Percentiles rank a stretch among this genome's conserved stretches.
Conservation (phyloP, 192 early-diverging fungal species). For the Chytriomyces sp. region DNA sequence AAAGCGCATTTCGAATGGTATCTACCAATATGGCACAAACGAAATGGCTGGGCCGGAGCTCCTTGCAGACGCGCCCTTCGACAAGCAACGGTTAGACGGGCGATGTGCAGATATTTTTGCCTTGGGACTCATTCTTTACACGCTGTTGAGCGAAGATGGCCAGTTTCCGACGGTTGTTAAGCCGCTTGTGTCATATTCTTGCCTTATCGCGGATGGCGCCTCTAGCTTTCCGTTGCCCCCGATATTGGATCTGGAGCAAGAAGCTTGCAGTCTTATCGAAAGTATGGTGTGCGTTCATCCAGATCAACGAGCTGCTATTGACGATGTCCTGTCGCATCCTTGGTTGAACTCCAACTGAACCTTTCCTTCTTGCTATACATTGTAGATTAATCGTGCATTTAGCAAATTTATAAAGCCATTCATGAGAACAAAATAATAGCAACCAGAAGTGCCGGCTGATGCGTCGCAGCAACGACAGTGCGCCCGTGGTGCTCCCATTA, state of each 20-base stretch:
- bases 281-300: conserved; percentile 27
- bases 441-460: too few species aligned
- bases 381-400: too few species aligned
- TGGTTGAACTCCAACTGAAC: too few species aligned
- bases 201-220: background rate
- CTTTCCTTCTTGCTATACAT: too few species aligned
- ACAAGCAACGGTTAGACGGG: background rate
- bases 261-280: conserved; percentile 21
- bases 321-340: conserved; percentile 25
- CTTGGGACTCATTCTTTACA: conserved; percentile 24
- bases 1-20: background rate
- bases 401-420: background rate
- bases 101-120: conserved; percentile 22
- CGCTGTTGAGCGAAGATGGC: conserved; percentile 11
- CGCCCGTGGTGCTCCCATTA: too few species aligned
- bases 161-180: background rate
- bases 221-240: background rate
- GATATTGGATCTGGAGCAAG: conserved; percentile 14
- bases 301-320: background rate
- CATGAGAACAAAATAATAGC: background rate
- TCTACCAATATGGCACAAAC: conserved; percentile 18
- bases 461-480: too few species aligned
- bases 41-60: conserved; percentile 24
- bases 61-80: conserved; percentile 12
- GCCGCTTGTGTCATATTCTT: background rate